Evolutionary conservation across 1,139 yeast species (phyloP).

Genomic region (Nakaseomyces bracarensis): DNA sequence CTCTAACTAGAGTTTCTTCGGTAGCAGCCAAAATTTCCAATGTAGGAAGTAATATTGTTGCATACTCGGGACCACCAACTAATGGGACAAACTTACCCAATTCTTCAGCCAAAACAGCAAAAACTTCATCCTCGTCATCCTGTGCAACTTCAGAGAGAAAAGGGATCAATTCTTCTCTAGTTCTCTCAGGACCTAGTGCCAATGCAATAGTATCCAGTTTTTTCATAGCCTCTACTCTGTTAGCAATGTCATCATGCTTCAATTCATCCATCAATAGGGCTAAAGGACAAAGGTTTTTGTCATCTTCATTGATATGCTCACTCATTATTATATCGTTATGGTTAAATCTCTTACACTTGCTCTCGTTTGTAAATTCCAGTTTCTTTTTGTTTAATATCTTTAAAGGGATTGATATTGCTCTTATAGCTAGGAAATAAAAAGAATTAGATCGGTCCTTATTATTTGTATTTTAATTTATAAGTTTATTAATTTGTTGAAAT

Average conservation of each 20-base stretch:
- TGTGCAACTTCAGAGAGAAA: constrained; percentile 87
- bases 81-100: constrained; percentile 78
- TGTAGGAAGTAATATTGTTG: constrained; percentile 73
- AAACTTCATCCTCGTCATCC: constrained; percentile 97
- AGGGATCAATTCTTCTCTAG: constrained; percentile 81
- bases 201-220: constrained; percentile 89
- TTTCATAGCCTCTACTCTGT: constrained; percentile 91
- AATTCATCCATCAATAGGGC: constrained; percentile 95
- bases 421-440: too few relatives aligned
- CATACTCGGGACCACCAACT: constrained; percentile 78
- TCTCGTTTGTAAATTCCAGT: background rate
- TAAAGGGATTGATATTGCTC: too few relatives aligned
- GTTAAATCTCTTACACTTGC: background rate
- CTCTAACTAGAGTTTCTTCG: constrained; percentile 97
- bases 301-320: constrained; percentile 8
- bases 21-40: constrained; percentile 82
- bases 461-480: too few relatives aligned
- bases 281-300: constrained; percentile 73
- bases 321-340: background rate
- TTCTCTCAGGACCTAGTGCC: constrained; percentile 91
- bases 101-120: constrained; percentile 87
- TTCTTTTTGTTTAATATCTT: too few relatives aligned
- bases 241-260: constrained; percentile 88
- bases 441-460: too few relatives aligned
- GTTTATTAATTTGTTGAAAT: too few relatives aligned